phyloP scores from a whole-genome alignment of 179 eudicot species.

The Sideroxylon spinosum region DNA sequence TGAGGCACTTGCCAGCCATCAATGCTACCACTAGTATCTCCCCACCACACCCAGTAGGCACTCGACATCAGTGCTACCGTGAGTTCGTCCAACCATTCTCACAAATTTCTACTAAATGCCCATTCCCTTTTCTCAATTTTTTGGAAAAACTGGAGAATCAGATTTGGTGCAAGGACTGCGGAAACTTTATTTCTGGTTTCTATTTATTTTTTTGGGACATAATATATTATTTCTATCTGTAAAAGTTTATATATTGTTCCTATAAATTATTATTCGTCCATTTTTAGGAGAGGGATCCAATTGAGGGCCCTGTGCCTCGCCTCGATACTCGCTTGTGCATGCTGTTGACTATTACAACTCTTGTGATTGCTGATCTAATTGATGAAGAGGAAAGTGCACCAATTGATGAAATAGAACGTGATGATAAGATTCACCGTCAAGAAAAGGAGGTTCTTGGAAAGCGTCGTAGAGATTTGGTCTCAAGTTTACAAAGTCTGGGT shows the following conservation, averaged over 20 bases:
- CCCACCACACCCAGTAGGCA: too few species aligned
- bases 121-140: background rate
- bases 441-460: conserved; percentile 34
- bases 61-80: too few species aligned
- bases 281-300: conserved; percentile 81
- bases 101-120: background rate
- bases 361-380: conserved; percentile 77
- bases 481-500: conserved; percentile 69
- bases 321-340: conserved; percentile 85
- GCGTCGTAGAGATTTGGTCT: conserved; percentile 60
- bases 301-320: conserved; percentile 95
- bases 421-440: conserved; percentile 31
- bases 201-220: background rate
- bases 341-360: conserved; percentile 69
- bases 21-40: too few species aligned
- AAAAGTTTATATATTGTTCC: background rate
- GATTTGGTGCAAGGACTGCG: background rate
- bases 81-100: too few species aligned
- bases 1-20: too few species aligned
- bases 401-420: conserved; percentile 34
- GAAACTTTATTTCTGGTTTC: background rate
- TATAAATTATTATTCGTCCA: background rate
- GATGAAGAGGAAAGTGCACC: conserved; percentile 68
- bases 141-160: background rate
- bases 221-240: background rate